A percentile compares a stretch with the other conserved stretches of the same genome.
These are phyloP conservation scores for Fusarium sp. DNA, from an alignment of 2,329 filamentous ascomycete genomes.

Conservation along the genomic window DNA sequence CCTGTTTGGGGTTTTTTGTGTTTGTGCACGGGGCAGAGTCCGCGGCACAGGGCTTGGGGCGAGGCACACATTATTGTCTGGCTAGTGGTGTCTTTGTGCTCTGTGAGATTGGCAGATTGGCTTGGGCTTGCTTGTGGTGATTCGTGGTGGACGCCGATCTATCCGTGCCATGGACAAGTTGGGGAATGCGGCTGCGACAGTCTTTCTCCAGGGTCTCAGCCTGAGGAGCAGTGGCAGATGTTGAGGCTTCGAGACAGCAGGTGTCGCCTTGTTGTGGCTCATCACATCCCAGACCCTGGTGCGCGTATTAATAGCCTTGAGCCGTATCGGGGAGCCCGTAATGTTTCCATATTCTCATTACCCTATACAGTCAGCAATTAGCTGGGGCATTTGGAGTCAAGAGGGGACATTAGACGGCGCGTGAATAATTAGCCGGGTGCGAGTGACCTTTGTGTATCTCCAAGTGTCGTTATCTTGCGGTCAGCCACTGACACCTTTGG, in stretches of 20 bases:
- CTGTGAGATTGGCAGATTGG: not conserved
- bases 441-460: not conserved
- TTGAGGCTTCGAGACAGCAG: not conserved
- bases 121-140: not conserved
- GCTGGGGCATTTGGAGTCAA: not conserved
- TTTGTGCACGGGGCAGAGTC: not conserved
- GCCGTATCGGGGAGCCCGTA: not conserved
- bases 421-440: not conserved
- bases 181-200: slow-evolving; percentile 3
- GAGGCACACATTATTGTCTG: not conserved
- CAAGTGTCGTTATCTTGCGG: not conserved
- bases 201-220: not conserved
- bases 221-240: not conserved
- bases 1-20: not conserved
- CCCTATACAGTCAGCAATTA: not conserved
- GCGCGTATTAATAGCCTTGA: not conserved
- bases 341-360: not conserved
- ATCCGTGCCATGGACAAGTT: slow-evolving; percentile 14
- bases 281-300: not conserved
- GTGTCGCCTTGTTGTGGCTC: not conserved
- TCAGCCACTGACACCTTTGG: not conserved
- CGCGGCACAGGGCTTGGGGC: not conserved
- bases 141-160: slow-evolving; percentile 23
- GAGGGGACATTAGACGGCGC: not conserved
- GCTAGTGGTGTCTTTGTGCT: not conserved